phyloP scores from a whole-genome alignment of 345 rosid species.

The Triadica sebifera region DNA sequence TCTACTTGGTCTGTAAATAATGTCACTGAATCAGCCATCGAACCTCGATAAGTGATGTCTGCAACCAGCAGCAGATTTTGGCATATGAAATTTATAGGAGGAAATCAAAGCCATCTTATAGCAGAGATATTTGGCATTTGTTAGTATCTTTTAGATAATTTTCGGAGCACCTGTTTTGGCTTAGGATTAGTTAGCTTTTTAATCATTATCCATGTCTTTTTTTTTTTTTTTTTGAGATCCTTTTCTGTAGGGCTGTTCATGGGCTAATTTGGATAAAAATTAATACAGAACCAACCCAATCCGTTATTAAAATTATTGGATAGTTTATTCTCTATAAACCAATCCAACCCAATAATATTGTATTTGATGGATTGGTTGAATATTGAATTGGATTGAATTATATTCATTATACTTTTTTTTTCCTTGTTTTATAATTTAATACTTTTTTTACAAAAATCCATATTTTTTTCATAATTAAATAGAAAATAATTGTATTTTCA shows the following conservation, averaged over 20 bases:
- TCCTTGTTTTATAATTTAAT: no score
- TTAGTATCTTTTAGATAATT: not conserved
- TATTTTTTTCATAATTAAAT: not conserved
- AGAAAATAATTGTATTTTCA: not conserved
- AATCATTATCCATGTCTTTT: not conserved
- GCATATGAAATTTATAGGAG: not conserved
- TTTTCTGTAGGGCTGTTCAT: no score
- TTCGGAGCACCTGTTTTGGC: no score
- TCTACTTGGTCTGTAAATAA: slow-evolving; percentile 14
- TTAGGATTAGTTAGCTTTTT: not conserved
- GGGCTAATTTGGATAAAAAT: not conserved
- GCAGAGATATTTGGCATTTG: not conserved
- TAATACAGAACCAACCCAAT: no score
- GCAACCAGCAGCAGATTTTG: not conserved
- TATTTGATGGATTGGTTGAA: no score
- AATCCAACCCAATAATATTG: no score
- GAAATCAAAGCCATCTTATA: not conserved
- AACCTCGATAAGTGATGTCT: not conserved
- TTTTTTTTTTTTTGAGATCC: not conserved
- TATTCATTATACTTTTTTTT: no score
- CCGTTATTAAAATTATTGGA: no score
- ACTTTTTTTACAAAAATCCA: no score
- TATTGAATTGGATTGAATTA: no score
- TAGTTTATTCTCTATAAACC: no score
- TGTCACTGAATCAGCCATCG: not conserved